Percentiles rank a stretch among this genome's conserved stretches.
Conservation (phyloP, 257 asterid species). For the Lycium ferocissimum region DNA sequence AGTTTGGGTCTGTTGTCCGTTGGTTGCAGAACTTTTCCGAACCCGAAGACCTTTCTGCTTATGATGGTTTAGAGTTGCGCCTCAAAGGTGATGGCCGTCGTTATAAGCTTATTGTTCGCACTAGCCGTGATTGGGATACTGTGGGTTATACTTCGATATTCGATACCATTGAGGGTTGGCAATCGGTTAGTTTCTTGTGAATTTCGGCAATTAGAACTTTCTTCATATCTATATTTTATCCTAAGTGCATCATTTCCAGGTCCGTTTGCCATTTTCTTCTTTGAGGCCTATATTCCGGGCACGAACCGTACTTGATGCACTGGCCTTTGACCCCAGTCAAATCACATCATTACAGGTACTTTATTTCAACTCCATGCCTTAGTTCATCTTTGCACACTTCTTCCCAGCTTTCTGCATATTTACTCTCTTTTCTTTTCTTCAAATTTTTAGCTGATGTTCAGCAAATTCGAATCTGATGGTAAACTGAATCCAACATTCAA, state of each 20-base stretch:
- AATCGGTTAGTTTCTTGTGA: slow-evolving; percentile 59
- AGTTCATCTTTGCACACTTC: not conserved
- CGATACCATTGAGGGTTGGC: slow-evolving; percentile 90
- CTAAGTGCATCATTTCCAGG: slow-evolving; percentile 48
- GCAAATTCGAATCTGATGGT: slow-evolving; percentile 95
- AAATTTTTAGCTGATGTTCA: slow-evolving; percentile 86
- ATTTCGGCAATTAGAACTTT: not conserved
- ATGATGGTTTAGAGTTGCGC: slow-evolving; percentile 89
- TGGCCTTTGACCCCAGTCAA: slow-evolving; percentile 81
- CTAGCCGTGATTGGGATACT: slow-evolving; percentile 94
- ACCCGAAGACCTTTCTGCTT: slow-evolving; percentile 90
- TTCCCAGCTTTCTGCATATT: not conserved
- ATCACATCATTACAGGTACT: slow-evolving; percentile 82
- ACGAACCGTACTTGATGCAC: slow-evolving; percentile 79
- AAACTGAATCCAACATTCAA: slow-evolving; percentile 85
- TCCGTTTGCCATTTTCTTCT: slow-evolving; percentile 82
- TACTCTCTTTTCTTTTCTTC: not conserved
- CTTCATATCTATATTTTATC: not conserved
- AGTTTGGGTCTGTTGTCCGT: not conserved
- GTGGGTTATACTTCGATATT: slow-evolving; percentile 82
- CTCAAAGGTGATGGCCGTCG: slow-evolving; percentile 90
- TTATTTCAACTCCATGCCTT: not conserved
- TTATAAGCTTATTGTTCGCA: slow-evolving; percentile 83
- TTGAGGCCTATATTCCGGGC: slow-evolving; percentile 95
- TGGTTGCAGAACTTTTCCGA: slow-evolving; percentile 73